Base-by-base conservation (phyloP, 306 rosid species). In the Cicer bijugum region DNA sequence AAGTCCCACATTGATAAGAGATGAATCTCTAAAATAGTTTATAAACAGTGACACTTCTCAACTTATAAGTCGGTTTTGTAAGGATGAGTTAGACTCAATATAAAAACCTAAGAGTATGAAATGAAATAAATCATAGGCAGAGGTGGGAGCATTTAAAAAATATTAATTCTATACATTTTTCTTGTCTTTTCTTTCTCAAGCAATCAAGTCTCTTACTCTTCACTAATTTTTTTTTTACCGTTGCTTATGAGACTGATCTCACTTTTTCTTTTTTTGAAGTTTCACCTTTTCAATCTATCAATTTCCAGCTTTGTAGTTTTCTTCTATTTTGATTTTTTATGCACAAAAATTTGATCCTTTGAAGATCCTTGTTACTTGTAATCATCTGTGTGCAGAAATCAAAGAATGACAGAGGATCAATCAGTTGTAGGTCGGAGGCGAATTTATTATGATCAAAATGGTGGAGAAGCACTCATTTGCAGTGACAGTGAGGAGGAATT, bases 401-500 rank as follows among this genome's bases (percentile, higher is more conserved):
- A 95, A 81, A 91, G 99, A 86, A 95, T 95, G 99, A 90, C 96
- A 7, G 99, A 95, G 81, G 99, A 95, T 90, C 99, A 95, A 71
- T 95, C 99, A 2, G 96, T 95, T 45, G 75, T 95, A 37, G 99
- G 99, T 82, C 91, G 99, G 59, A 86, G 99, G 74, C 86, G 99
- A 82, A 95, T 95, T 80, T 95, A 95, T 84, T 95, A 95, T 82
- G 99, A 90, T 76, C 97, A 88, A 88, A 95, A 59, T 82, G 97
- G 99, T 62, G 99, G 97, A 15, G 99, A 95, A 85, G 96, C 99
- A 71, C 89, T 95, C 69, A 91, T 95, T 74, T 95, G 99, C 82
- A 95, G 99, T 80, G 99, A 95, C 75, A 95, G 99, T 40, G 99
- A 95, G 87, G 99, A 95, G 78, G 99, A 95, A 86, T 77, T 75